Base-by-base conservation (phyloP, 208 protist genomes). In the Crithidia brevicula region DNA sequence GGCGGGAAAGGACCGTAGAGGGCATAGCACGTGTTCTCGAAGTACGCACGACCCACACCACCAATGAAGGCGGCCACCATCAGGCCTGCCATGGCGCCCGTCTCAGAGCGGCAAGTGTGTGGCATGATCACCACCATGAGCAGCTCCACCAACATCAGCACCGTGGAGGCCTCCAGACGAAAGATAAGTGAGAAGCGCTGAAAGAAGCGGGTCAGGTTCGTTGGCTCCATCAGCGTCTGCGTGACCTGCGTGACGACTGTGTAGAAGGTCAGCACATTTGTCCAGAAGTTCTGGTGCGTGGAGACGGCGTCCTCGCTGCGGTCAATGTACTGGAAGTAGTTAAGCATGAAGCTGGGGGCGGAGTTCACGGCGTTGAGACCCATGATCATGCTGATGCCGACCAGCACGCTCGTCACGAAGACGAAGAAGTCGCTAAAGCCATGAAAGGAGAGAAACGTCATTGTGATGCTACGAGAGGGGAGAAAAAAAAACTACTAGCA, bases 301-400 rank as follows among this genome's bases (percentile, higher is more conserved):
- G 79, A 31, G 7, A 74, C 68, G 42, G 85, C 74, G 54, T 82
- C 56, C 57, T 75, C 58, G 51, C 77, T 60, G 20, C 53, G 38
- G 25, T 52, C 28, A 25, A 90, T 47, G 61, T 83, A 91, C 60
- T 86, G 77, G 70, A 83, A 84, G 71, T 88, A 89, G 45, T 88
- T 67, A 9, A 79, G 25, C 72, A 95, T 94, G 72, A 90, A 97
- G 49, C 62, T 59, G 9, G 82, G 87, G 20, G 87, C 82, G 6
- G 81, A 82, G 58, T 86, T 93, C 30, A 94, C 82, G 4, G 83
- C 77, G 70, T 92, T 96, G 53, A 91, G 74, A 7, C 80, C 80
- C 61, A 94, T 90, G 23, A 97, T 72, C 52, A 91, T 82, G 49
- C 77, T 79, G 18, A 91, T 77, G 28, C 93, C 93, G 38, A 87